Conservation (phyloP, 305 asterid genomes). For the Solanum hybrid region DNA sequence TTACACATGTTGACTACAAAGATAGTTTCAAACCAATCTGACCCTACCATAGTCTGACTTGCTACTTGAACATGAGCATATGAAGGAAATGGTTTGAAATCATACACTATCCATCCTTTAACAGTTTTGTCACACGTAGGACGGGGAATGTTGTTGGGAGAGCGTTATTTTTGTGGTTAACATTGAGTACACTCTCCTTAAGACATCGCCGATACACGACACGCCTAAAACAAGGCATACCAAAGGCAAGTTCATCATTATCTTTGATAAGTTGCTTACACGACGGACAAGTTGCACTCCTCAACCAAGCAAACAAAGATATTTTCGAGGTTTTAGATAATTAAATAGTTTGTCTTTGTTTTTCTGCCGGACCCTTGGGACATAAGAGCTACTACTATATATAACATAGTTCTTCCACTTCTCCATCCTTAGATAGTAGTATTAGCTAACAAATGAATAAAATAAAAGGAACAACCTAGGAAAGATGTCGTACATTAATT, state of each 20-base stretch:
- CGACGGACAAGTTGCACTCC: neutral
- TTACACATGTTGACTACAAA: neutral
- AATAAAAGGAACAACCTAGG: neutral
- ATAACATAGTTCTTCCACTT: neutral
- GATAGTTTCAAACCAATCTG: neutral
- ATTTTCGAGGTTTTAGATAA: neutral
- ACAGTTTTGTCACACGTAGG: neutral
- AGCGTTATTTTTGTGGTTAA: neutral
- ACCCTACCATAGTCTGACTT: neutral
- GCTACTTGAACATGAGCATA: neutral
- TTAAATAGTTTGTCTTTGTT: neutral
- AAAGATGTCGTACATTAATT: neutral
- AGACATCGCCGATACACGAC: neutral
- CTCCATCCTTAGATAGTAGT: neutral
- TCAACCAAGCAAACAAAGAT: neutral
- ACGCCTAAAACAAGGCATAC: neutral
- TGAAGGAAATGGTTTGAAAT: neutral
- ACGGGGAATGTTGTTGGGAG: neutral
- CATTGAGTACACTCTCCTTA: neutral
- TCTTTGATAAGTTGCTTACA: neutral
- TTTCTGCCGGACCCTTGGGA: neutral
- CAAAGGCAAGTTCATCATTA: neutral
- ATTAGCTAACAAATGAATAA: too few species aligned
- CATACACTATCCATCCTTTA: neutral
- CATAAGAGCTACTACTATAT: neutral